Evolutionary conservation across 176 grass and related monocot genomes (phyloP).

Genomic region (Oryza brachyantha): DNA sequence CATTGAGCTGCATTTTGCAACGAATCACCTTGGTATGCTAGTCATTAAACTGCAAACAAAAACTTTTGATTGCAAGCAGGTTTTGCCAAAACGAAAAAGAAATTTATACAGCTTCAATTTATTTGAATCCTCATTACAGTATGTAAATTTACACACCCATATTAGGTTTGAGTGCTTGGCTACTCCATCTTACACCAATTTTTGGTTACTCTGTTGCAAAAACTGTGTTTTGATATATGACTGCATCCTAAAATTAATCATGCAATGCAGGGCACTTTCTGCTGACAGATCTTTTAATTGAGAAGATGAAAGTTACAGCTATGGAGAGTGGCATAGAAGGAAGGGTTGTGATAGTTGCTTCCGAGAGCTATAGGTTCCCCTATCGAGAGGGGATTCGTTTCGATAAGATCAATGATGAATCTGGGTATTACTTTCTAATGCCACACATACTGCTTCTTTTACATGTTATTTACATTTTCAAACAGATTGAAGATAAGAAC

Average conservation of each 20-base stretch:
- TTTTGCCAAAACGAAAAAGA: neutral
- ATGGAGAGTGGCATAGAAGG: slow-evolving; percentile 50
- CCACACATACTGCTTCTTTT: neutral
- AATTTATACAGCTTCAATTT: neutral
- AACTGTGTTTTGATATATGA: no score
- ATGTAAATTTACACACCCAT: neutral
- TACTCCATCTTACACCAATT: neutral
- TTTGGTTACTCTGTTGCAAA: neutral
- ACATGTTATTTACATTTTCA: neutral
- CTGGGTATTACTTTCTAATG: slow-evolving; percentile 33
- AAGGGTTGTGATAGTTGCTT: slow-evolving; percentile 64
- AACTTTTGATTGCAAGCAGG: neutral
- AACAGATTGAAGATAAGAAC: neutral
- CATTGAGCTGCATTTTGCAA: slow-evolving; percentile 76
- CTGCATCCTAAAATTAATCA: neutral
- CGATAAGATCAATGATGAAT: slow-evolving; percentile 61
- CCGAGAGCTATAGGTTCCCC: slow-evolving; percentile 44
- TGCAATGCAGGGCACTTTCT: slow-evolving; percentile 60
- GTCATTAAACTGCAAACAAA: neutral
- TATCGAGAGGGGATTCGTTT: slow-evolving; percentile 61
- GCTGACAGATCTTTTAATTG: slow-evolving; percentile 59
- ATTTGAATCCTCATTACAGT: neutral
- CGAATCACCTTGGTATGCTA: slow-evolving; percentile 55
- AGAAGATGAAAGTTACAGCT: slow-evolving; percentile 54
- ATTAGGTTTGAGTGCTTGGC: no score